Evolutionary conservation across 2,329 filamentous ascomycete species (phyloP), one percentile per base, ranked within the genome.

Genomic region (Sporothrix pallida): DNA sequence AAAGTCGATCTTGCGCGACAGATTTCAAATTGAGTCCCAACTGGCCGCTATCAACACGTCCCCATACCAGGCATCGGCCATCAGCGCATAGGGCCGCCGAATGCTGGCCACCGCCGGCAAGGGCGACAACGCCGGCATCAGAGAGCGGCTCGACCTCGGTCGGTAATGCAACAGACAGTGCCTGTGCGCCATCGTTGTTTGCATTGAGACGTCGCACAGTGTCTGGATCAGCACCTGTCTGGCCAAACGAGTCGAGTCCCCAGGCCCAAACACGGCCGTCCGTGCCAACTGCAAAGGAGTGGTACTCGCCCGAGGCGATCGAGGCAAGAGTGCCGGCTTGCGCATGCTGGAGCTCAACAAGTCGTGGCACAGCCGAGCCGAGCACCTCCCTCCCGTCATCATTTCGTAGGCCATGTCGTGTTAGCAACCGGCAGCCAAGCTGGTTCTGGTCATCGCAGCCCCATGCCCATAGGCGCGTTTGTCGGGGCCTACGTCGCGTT

Each of bases 191-290:
- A 37, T 37, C 31, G 31, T 37, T 37, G 31, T 37, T 37, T 37
- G 31, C 31, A 37, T 37, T 37, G 2, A 37, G 31, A 7, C 31
- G 31, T 37, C 31, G 52, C 52, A 56, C n/a, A 10, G n/a, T 23
- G n/a, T 56, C 52, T 9, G 52, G 52, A 23, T 15, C 50, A 10
- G 17, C 52, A 65, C 88, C 90, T 8, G 89, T 89, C 80, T 91
- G 86, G 72, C 89, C 89, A 78, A 87, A 91, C 78, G 87, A 89
- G 83, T 92, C 91, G 73, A 90, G 82, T 37, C 90, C 90, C 90
- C 90, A 92, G 0, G 86, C 85, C 81, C 87, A 92, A 52, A 92
- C 87, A 70, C 87, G 87, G 71, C 87, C 89, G 37, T 85, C 84
- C 70, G 86, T 78, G 52, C 87, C 86, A 73, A 92, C 85, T 23